Conservation (phyloP, 768 basidiomycete species). For the Phylloporus sp. region DNA sequence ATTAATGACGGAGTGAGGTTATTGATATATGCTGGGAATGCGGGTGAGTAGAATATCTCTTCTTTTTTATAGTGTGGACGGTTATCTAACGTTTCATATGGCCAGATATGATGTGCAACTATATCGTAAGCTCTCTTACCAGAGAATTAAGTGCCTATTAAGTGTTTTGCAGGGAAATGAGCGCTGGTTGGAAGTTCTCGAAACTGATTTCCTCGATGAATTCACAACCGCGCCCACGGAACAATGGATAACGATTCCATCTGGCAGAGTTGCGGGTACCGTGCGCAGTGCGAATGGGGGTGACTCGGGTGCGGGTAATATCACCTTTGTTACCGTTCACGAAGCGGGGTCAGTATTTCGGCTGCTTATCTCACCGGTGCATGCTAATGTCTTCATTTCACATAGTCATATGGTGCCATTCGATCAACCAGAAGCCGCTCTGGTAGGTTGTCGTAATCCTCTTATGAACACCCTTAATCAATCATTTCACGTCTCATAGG, state of each 20-base stretch:
- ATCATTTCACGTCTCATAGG: conserved; percentile 32
- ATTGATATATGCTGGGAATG: conserved; percentile 86
- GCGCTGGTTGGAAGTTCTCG: conserved; percentile 65
- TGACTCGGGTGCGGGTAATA: conserved; percentile 69
- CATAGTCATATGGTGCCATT: conserved; percentile 83
- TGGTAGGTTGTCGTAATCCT: conserved; percentile 43
- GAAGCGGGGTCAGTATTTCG: conserved; percentile 67
- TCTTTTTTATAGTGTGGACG: neutral
- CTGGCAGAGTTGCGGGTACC: conserved; percentile 59
- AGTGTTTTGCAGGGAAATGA: conserved; percentile 57
- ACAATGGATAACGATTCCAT: conserved; percentile 53
- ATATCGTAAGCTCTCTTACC: conserved; percentile 43
- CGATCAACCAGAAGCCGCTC: conserved; percentile 84
- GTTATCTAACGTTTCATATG: conserved; percentile 13
- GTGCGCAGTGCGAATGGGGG: conserved; percentile 68
- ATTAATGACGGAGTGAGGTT: conserved; percentile 80
- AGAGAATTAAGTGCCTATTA: neutral
- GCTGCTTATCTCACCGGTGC: neutral
- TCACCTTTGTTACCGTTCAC: conserved; percentile 74
- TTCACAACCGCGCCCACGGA: conserved; percentile 47
- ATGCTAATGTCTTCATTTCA: conserved; percentile 7
- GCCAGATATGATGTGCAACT: conserved; percentile 86
- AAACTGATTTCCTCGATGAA: conserved; percentile 57
- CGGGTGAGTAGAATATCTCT: conserved; percentile 43
- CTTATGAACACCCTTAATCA: neutral